Base-by-base conservation (phyloP, 225 moss, liverwort and hornwort species). In the Pseudisothecium myosuroides region DNA sequence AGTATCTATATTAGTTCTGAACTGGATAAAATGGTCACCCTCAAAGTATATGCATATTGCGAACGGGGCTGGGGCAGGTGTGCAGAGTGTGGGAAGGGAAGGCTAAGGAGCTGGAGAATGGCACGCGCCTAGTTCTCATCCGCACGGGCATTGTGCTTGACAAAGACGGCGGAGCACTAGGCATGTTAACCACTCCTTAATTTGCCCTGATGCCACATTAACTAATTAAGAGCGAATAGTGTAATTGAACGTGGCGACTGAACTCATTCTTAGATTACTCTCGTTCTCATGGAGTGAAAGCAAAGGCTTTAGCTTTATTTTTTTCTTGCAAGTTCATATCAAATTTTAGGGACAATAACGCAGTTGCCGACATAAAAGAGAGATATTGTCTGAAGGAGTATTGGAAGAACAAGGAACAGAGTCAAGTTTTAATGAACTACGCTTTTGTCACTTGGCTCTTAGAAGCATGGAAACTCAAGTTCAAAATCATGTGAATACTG, bases 31-130 rank as follows among this genome's bases (percentile, higher is more conserved):
- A 62, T 59, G 50, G 65, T 76, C 80, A 54, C 43, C 59, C 63
- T 86, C n/a, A 69, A 88, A 80, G 43, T 61, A 73, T 39, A 79
- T 86, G 89, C 63, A 75, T 65, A 62, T 82, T 86, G 77, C 90
- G 88, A 86, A 90, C 90, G 88, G 84, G 90, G 83, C 80, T 91
- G 89, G 87, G 91, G 79, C 98, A 98, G 98, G 95, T 96, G 63
- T 98, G 98, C 96, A 96, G 95, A 94, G 94, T 94, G 88, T 98
- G 98, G 97, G 98, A 98, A 86, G 97, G 80, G 81, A 92, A 92
- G 90, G 97, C 97, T 86, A 94, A 95, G 91, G 92, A 88, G 62
- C 91, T 98, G 91, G 95, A 95, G 84, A 94, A 93, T 89, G 94
- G 91, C 88, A 91, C 96, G 85, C 95, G 98, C 84, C 90, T 97